phyloP scores from a whole-genome alignment of 208 protist genomes.

The Leishmania gerbilli region DNA sequence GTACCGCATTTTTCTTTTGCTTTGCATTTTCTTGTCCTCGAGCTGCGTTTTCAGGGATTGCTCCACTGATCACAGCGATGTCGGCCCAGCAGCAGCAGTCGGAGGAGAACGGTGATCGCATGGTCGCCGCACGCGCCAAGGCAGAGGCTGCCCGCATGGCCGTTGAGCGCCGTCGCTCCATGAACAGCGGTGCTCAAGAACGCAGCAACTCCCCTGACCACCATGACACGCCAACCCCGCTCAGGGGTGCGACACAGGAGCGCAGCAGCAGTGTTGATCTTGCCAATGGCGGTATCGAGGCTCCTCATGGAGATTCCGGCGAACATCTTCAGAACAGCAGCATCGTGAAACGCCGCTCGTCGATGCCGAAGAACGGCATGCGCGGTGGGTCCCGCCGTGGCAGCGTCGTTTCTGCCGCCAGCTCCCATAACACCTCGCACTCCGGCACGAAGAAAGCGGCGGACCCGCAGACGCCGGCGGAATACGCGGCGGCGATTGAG shows the following conservation, averaged over 20 bases:
- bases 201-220: constrained; percentile 7
- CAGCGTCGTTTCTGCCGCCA: not conserved
- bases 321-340: constrained; percentile 22
- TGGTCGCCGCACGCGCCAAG: constrained; percentile 33
- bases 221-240: not conserved
- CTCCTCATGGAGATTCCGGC: constrained; percentile 1
- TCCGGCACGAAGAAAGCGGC: not conserved
- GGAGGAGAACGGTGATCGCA: constrained; percentile 18
- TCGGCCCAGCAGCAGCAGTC: constrained; percentile 8
- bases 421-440: not conserved
- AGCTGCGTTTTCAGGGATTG: not conserved
- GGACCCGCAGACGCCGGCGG: not conserved
- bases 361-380: not conserved
- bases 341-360: constrained; percentile 2
- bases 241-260: not conserved
- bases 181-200: constrained; percentile 12
- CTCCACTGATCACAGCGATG: not conserved
- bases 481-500: constrained; percentile 21
- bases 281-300: constrained; percentile 4
- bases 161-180: constrained; percentile 34
- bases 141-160: constrained; percentile 34
- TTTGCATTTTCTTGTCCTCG: not conserved
- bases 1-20: not conserved
- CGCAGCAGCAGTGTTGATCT: constrained; percentile 18
- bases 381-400: not conserved